Conservation (phyloP, 1,284 basidiomycete species). For the Stygiomarasmius scandens region DNA sequence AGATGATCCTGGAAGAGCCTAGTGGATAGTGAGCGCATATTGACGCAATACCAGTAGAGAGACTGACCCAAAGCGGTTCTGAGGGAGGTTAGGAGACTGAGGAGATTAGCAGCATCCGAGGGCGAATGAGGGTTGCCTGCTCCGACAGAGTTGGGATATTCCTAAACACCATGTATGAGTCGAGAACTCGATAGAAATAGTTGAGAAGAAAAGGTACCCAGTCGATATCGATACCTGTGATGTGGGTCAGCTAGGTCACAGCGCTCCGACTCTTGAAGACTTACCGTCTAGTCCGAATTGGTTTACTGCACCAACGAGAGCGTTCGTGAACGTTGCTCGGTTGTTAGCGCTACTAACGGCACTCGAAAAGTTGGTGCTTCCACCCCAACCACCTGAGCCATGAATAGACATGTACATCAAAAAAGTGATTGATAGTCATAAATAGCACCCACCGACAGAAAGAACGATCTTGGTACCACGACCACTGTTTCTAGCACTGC, state of each 20-base stretch:
- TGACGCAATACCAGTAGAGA: background rate
- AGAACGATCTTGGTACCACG: constrained; percentile 67
- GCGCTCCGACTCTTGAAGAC: constrained; percentile 3
- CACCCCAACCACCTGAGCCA: constrained; percentile 51
- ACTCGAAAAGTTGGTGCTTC: constrained; percentile 66
- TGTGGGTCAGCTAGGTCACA: background rate
- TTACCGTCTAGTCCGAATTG: constrained; percentile 67
- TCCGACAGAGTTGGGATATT: constrained; percentile 74
- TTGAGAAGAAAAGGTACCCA: constrained; percentile 44
- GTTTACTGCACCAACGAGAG: constrained; percentile 62
- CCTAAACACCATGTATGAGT: constrained; percentile 34
- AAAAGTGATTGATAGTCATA: too few relatives aligned
- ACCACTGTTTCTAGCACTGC: constrained; percentile 58
- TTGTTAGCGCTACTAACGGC: constrained; percentile 52
- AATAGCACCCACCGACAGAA: constrained; percentile 59
- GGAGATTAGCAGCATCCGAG: constrained; percentile 68
- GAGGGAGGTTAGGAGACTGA: constrained; percentile 64
- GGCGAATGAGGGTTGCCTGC: constrained; percentile 64
- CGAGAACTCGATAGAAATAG: background rate
- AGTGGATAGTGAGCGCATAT: background rate
- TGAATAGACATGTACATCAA: too few relatives aligned
- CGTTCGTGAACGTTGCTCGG: constrained; percentile 60
- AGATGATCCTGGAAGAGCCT: constrained; percentile 66
- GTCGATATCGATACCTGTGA: constrained; percentile 70
- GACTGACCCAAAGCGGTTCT: constrained; percentile 55